Evolutionary conservation across 495 filamentous ascomycete genomes (phyloP).

Genomic region (Lepraria neglecta): DNA sequence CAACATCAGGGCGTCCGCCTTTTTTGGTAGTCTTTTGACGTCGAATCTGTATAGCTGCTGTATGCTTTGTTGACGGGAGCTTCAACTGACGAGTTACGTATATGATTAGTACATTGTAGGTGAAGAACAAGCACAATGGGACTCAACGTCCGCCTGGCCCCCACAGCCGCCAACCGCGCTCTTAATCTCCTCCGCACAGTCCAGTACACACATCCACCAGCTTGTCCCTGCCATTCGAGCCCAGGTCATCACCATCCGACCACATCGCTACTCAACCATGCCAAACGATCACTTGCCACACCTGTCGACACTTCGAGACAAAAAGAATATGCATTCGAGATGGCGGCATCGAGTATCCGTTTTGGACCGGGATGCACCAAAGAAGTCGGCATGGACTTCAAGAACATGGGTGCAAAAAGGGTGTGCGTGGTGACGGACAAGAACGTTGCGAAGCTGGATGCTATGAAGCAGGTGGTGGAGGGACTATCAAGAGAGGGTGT

Average conservation of each 20-base stretch:
- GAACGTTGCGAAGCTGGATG: slow-evolving; percentile 69
- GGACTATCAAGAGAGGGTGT: slow-evolving; percentile 70
- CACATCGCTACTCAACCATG: slow-evolving; percentile 47
- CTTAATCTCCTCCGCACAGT: slow-evolving; percentile 77
- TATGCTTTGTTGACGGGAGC: background rate
- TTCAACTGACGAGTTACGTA: background rate
- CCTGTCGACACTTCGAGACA: slow-evolving; percentile 63
- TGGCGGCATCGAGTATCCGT: slow-evolving; percentile 87
- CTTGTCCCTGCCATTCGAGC: slow-evolving; percentile 89
- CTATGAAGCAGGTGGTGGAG: slow-evolving; percentile 78
- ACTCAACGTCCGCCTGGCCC: slow-evolving; percentile 48
- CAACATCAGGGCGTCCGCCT: background rate
- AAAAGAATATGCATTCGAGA: slow-evolving; percentile 98
- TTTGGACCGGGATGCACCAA: slow-evolving; percentile 90
- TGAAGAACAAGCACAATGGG: slow-evolving; percentile 17
- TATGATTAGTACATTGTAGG: background rate
- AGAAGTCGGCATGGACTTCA: slow-evolving; percentile 98
- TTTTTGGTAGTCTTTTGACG: background rate
- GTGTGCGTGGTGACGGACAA: slow-evolving; percentile 88
- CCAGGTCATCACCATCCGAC: slow-evolving; percentile 57
- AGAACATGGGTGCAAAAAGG: slow-evolving; percentile 77
- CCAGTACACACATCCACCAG: slow-evolving; percentile 82
- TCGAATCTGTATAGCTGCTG: background rate
- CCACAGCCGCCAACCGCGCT: slow-evolving; percentile 69
- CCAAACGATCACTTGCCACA: slow-evolving; percentile 60